phyloP scores from a whole-genome alignment of 2,329 filamentous ascomycete genomes.

The Monilinia polystroma region DNA sequence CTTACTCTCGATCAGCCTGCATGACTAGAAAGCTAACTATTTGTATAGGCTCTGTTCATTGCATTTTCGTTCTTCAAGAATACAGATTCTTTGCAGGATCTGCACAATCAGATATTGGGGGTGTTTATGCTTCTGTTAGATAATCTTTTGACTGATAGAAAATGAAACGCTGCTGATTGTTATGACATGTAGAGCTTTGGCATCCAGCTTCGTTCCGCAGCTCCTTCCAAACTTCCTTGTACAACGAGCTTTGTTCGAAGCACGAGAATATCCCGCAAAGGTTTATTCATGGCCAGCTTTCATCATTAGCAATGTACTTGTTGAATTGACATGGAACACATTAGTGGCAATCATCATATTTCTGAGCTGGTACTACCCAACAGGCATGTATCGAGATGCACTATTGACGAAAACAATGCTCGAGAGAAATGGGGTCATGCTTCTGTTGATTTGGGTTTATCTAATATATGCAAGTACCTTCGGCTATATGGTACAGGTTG shows the following conservation, averaged over 20 bases:
- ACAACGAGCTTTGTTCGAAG: constrained; percentile 56
- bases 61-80: constrained; percentile 69
- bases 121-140: constrained; percentile 66
- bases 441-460: constrained; percentile 73
- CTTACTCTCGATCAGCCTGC: not conserved
- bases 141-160: not conserved
- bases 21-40: not conserved
- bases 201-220: constrained; percentile 73
- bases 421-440: constrained; percentile 75
- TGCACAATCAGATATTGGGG: constrained; percentile 71
- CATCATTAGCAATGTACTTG: constrained; percentile 70
- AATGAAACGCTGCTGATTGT: not conserved
- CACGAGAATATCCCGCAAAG: constrained; percentile 72
- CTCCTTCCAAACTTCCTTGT: constrained; percentile 69
- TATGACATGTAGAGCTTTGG: constrained; percentile 52
- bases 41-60: constrained; percentile 54
- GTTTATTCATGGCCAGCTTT: constrained; percentile 72
- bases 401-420: constrained; percentile 56
- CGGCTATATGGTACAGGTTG: constrained; percentile 73
- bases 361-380: constrained; percentile 82
- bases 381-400: constrained; percentile 73
- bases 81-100: constrained; percentile 56
- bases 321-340: constrained; percentile 79
- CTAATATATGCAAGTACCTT: constrained; percentile 81
- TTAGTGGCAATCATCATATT: constrained; percentile 75